Evolutionary conservation across 305 asterid genomes (phyloP).

Genomic region (Fraxinus angustifolia): DNA sequence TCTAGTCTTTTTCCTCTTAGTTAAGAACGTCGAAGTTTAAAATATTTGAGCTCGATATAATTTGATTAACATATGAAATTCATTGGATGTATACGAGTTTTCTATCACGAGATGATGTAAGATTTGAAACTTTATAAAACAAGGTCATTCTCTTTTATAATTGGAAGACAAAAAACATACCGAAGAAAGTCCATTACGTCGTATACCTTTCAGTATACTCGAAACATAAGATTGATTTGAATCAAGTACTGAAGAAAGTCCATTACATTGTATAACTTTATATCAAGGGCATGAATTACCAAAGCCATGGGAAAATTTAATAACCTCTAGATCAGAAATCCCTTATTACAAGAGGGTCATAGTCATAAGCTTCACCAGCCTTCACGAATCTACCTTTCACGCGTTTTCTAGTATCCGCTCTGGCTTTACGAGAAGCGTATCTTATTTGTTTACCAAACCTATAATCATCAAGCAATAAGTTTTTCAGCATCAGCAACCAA

Average conservation of each 20-base stretch:
- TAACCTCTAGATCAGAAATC: constrained; percentile 24
- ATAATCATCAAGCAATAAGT: constrained; percentile 1
- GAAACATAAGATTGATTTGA: not conserved
- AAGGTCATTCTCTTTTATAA: not conserved
- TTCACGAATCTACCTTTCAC: constrained; percentile 88
- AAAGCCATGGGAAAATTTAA: not conserved
- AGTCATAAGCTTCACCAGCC: constrained; percentile 59
- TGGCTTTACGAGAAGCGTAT: constrained; percentile 80
- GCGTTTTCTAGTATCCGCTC: constrained; percentile 82
- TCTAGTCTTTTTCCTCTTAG: not conserved
- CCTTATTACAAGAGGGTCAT: constrained; percentile 42
- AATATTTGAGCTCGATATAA: not conserved
- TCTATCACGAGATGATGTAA: not conserved
- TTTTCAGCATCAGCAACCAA: not conserved
- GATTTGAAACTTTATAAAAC: not conserved
- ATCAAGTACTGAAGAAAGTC: not conserved
- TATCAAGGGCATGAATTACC: not conserved
- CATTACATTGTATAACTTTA: not conserved
- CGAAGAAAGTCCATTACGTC: not conserved
- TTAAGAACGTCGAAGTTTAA: not conserved
- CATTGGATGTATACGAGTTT: not conserved
- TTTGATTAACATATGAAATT: not conserved
- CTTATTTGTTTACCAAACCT: constrained; percentile 87
- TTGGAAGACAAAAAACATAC: not conserved
- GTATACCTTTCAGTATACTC: not conserved